A percentile compares a stretch with the other conserved stretches of the same genome.
These are phyloP conservation scores for Erodium trifolium DNA, from an alignment of 441 rosid species.

Conservation along the genomic window DNA sequence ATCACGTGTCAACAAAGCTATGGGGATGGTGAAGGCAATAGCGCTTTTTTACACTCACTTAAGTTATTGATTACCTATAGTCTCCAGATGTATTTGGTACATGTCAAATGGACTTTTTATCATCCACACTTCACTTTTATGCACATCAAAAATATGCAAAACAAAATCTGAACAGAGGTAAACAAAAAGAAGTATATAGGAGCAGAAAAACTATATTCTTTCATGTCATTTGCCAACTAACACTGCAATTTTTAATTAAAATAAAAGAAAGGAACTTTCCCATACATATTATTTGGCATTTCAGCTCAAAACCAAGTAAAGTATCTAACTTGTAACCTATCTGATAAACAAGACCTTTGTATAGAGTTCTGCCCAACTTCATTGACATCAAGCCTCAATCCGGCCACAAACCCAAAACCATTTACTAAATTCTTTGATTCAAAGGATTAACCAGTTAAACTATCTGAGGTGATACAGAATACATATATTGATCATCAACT, in stretches of 20 bases:
- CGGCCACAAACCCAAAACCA: background rate
- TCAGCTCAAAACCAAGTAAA: constrained; percentile 2
- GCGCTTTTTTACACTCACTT: background rate
- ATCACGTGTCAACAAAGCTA: background rate
- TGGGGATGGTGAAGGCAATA: background rate
- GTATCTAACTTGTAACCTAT: background rate
- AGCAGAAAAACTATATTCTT: background rate
- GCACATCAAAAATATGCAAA: background rate
- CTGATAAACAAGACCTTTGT: background rate
- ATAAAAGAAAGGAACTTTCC: background rate
- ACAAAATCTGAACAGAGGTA: background rate
- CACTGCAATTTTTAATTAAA: background rate
- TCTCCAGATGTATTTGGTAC: background rate
- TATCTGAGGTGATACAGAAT: background rate
- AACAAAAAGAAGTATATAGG: background rate
- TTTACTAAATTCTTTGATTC: background rate
- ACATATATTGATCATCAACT: background rate
- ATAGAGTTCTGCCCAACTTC: background rate
- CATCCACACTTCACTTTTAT: background rate
- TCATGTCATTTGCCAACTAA: background rate
- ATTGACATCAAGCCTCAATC: background rate
- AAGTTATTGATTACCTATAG: background rate
- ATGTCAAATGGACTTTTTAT: background rate
- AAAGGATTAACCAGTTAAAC: background rate
- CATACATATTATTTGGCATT: background rate